Percentiles rank a stretch among this genome's conserved stretches.
These are phyloP conservation scores for Gossypium schwendimanii DNA, from an alignment of 441 rosid species.

Conservation along the genomic window DNA sequence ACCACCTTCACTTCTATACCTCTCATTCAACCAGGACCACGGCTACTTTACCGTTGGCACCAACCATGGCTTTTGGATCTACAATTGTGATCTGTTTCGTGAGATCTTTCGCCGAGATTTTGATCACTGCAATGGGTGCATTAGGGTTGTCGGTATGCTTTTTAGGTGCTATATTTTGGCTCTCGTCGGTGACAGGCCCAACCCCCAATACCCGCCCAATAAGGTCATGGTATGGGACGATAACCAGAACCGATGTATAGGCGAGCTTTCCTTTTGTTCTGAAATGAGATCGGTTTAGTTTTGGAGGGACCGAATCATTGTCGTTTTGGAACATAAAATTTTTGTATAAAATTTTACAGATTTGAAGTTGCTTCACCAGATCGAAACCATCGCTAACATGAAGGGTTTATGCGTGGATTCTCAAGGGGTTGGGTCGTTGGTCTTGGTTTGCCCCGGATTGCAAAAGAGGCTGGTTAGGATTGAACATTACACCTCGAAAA, in stretches of 20 bases:
- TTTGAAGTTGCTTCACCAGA: conserved; percentile 73
- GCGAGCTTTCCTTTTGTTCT: conserved; percentile 76
- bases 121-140: conserved; percentile 48
- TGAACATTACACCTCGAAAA: conserved; percentile 73
- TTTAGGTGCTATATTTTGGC: conserved; percentile 79
- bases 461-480: conserved; percentile 87
- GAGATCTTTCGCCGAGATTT: conserved; percentile 85
- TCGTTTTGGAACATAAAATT: conserved; percentile 74
- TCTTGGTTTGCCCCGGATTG: conserved; percentile 76
- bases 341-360: conserved; percentile 76
- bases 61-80: conserved; percentile 74
- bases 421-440: conserved; percentile 63
- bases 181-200: conserved; percentile 74
- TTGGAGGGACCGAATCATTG: conserved; percentile 68
- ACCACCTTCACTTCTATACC: conserved; percentile 23
- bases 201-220: conserved; percentile 61
- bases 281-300: conserved; percentile 74
- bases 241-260: conserved; percentile 78
- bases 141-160: conserved; percentile 81
- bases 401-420: conserved; percentile 81
- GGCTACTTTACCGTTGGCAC: conserved; percentile 78
- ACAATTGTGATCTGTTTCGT: conserved; percentile 81
- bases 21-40: conserved; percentile 47
- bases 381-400: conserved; percentile 76
- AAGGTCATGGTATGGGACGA: conserved; percentile 97